Evolutionary conservation across 306 rosid species (phyloP), one percentile per base, ranked within the genome.

Genomic region (Glycyrrhiza uralensis): DNA sequence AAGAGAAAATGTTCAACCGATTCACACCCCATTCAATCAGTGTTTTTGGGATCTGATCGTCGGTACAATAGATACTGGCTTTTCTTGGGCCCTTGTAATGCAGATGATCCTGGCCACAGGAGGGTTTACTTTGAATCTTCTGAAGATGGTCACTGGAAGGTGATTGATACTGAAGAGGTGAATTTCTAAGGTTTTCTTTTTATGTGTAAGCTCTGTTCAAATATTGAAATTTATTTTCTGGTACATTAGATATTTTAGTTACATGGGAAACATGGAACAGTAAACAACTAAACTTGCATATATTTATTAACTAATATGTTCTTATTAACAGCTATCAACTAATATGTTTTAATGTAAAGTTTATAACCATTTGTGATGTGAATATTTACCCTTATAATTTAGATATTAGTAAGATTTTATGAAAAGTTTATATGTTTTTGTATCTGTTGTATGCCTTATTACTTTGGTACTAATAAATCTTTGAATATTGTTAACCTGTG

Each of bases 91-190:
- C 97, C 99, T 71, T 94, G 97, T 70, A 81, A 76, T 78, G 84
- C 51, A 46, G 60, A 72, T 76, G 99, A 94, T 78, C 96, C 96
- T 20, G 99, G 99, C 76, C 99, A 94, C 68, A 79, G 91, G 85
- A 91, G 99, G 85, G 88, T 94, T 74, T 94, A 94, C 64, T 94
- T 94, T 79, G 99, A 94, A 82, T 94, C 96, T 72, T 94, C 97
- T 7, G 97, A 94, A 81, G 99, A 94, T 85, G 97, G 97, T 72
- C 99, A 88, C 73, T 94, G 99, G 99, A 88, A 89, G 80, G 91
- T 94, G 84, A 88, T 94, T 74, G 97, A 94, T 81, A 82, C 92
- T 5, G 76, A 82, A 83, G 96, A 94, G 99, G 99, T 91, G 80
- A 42, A 44, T 7, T 66, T 66, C 78, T 75, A 26, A 38, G 45